phyloP scores from a whole-genome alignment of 768 basidiomycete genomes.

The Tricholoma sp. region DNA sequence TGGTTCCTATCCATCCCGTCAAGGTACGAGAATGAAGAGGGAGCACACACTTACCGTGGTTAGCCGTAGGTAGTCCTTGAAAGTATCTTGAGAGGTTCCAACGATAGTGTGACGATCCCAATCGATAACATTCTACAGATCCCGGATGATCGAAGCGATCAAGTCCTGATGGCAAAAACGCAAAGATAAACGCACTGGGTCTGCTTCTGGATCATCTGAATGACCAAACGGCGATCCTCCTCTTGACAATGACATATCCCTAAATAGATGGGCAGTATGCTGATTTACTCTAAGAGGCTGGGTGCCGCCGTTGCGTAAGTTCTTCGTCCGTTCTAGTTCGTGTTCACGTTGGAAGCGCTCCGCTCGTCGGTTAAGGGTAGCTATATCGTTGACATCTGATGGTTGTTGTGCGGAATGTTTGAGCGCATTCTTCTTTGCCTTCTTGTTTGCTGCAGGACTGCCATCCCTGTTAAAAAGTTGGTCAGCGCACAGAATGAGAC shows the following conservation, averaged over 20 bases:
- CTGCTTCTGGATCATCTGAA: conserved; percentile 66
- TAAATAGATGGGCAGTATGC: conserved; percentile 51
- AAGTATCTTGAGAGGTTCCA: conserved; percentile 81
- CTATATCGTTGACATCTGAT: conserved; percentile 60
- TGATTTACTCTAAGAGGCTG: conserved; percentile 40
- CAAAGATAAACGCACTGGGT: conserved; percentile 48
- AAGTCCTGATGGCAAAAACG: neutral
- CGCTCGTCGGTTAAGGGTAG: conserved; percentile 70
- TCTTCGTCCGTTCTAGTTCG: conserved; percentile 71
- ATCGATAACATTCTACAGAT: conserved; percentile 82
- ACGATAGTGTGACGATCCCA: conserved; percentile 98
- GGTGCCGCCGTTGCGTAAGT: conserved; percentile 30
- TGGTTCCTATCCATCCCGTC: conserved; percentile 65
- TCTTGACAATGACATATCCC: conserved; percentile 40
- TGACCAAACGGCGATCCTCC: conserved; percentile 45
- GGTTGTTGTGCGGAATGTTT: conserved; percentile 35
- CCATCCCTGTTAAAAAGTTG: conserved; percentile 31
- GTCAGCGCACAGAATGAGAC: neutral
- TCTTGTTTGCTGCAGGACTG: conserved; percentile 36
- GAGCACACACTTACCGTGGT: conserved; percentile 60
- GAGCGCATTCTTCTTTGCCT: conserved; percentile 56
- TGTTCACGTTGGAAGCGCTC: conserved; percentile 90
- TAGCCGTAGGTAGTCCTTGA: conserved; percentile 93
- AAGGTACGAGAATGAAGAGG: neutral
- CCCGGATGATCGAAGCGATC: neutral